Evolutionary conservation across 1,139 yeast genomes (phyloP).

Genomic region (Meyerozyma carpophila): DNA sequence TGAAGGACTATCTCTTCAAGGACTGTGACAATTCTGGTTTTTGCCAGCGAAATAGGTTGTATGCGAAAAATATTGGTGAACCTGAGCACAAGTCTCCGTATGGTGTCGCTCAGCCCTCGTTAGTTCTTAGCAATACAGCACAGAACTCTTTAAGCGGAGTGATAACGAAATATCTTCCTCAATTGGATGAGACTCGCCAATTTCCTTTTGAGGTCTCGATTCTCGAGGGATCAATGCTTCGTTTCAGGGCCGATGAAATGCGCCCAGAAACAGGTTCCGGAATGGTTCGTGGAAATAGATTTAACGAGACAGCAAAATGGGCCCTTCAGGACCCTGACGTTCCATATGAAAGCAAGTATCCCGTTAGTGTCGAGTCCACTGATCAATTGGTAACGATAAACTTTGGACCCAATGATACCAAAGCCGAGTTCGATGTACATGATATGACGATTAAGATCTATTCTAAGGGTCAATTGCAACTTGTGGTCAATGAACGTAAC

Average conservation of each 20-base stretch:
- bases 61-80: conserved; percentile 44
- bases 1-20: conserved; percentile 69
- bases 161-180: conserved; percentile 36
- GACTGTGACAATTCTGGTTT: conserved; percentile 81
- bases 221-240: conserved; percentile 47
- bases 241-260: conserved; percentile 63
- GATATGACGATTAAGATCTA: conserved; percentile 51
- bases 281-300: conserved; percentile 39
- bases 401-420: conserved; percentile 36
- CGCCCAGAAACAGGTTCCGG: conserved; percentile 8
- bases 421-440: conserved; percentile 35
- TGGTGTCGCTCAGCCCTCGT: conserved; percentile 38
- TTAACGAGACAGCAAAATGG: conserved; percentile 56
- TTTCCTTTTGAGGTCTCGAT: conserved; percentile 57
- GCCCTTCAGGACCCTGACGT: conserved; percentile 35
- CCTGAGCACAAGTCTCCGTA: conserved; percentile 44
- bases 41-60: conserved; percentile 75
- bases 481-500: conserved; percentile 62
- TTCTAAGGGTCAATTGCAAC: conserved; percentile 38
- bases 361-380: not conserved
- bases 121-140: conserved; percentile 21
- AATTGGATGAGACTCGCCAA: conserved; percentile 19
- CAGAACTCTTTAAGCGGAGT: conserved; percentile 33
- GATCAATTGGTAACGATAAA: conserved; percentile 19
- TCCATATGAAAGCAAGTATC: conserved; percentile 4